phyloP scores from a whole-genome alignment of 176 grass and related monocot species.

The Hsuehochloa calcarea region DNA sequence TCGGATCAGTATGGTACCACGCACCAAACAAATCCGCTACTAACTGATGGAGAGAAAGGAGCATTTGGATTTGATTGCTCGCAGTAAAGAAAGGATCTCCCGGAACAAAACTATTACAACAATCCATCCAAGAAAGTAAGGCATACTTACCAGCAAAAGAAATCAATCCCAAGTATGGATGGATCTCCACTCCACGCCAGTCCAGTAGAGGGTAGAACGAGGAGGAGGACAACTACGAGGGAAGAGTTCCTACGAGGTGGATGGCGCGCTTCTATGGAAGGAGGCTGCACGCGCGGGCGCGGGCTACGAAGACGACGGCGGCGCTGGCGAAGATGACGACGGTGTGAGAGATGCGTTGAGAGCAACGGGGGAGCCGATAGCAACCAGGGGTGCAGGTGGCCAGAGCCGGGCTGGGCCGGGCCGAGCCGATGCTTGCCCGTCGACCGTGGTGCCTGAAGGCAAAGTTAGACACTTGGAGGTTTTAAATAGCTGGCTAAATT shows the following conservation, averaged over 20 bases:
- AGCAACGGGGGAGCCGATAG: background rate
- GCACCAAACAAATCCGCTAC: constrained; percentile 25
- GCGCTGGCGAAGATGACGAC: background rate
- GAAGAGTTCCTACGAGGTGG: background rate
- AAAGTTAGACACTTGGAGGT: background rate
- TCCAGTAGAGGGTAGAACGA: background rate
- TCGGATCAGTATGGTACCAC: background rate
- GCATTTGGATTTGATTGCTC: constrained; percentile 24
- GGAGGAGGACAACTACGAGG: background rate
- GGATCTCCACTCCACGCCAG: constrained; percentile 35
- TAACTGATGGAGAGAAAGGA: constrained; percentile 3
- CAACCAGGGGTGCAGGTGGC: background rate
- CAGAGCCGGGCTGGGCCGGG: background rate
- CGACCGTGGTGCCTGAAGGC: background rate
- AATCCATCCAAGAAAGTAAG: background rate
- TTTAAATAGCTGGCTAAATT: too few relatives aligned
- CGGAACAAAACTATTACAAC: background rate
- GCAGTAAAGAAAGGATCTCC: constrained; percentile 22
- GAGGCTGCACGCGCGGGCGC: background rate
- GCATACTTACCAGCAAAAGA: constrained; percentile 31
- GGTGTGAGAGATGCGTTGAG: background rate
- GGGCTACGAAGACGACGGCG: background rate
- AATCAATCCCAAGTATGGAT: constrained; percentile 3
- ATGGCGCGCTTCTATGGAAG: background rate
- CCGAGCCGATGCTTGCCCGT: background rate